Evolutionary conservation across 2,329 filamentous ascomycete species (phyloP), one percentile per base, ranked within the genome.

Genomic region (Paecilomyces formosus): DNA sequence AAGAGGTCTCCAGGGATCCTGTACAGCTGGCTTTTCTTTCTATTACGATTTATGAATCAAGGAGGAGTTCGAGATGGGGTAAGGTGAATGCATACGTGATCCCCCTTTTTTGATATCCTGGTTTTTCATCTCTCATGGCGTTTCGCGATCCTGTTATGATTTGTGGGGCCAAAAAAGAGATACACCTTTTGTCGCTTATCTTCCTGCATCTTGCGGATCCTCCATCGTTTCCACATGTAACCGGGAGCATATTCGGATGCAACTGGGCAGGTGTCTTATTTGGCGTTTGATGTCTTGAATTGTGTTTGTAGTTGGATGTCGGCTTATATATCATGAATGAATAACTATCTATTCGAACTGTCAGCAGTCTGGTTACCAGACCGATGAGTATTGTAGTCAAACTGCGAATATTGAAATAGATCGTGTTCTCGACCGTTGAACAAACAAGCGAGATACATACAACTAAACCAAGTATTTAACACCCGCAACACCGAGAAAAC

Each of bases 1-100:
- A 58, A 63, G 31, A 56, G 30, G 22, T 22, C 31, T n/a, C 33
- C 30, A 51, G 26, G 21, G 30, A 52, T 31, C 50, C 51, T 33
- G 50, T 56, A 56, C 55, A 31, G 30, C 31, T 56, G 39, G 11
- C 5, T 31, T 31, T 56, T n/a, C 18, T 28, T 11, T 52, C 26
- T 52, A 26, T 52, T 28, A 52, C 9, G 50, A 28, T 13, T 28
- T 13, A 52, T 52, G 50, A 28, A 52, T 11, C 11, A 52, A 21
- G 50, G 26, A 15, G 12, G n/a, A 45, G 21, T 31, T 15, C 18
- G n/a, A 39, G 7, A 45, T 26, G 12, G 30, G 18, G 24, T 9
- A 35, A 55, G 24, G 54, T 24, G 21, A 54, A 53, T 21, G 11
- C 18, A 22, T 31, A 22, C 12, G 26, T 21, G 51, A 53, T 11